Base-by-base conservation (phyloP, 306 rosid species). In the Phaseolus lunatus region DNA sequence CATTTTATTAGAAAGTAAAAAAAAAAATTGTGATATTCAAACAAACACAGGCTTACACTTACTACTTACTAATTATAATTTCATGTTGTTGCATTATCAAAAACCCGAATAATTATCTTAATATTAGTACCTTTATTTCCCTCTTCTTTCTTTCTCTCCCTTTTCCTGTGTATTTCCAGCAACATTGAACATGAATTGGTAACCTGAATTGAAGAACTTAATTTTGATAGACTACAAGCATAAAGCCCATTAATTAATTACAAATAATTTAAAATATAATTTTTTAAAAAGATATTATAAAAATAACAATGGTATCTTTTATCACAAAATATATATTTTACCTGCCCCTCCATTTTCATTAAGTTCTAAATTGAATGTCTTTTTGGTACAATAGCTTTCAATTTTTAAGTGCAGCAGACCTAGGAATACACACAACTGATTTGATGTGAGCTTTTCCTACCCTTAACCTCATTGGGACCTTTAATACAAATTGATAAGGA, bases 401-500 rank as follows among this genome's bases (percentile, higher is more conserved):
- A 59, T 26, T 27, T 59, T 27, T 20, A 59, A 58, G 67, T 59
- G 22, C 43, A 27, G 22, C 22, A 58, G 66, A 59, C 67, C 41
- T 59, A 14, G 19, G 67, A 59, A 59, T 29, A 31, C 67, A 61
- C 67, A 31, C 44, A 15, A 27, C 6, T 61, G 67, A 61, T 61
- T 61, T 29, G 23, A 59, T 27, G 10, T 5, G 20, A 31, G 67
- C 41, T 59, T 59, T 61, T 20, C 9, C 44, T 3, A 61, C 29
- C 67, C 15, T 61, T 61, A 61, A 15, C 13, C 67, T 31, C 44
- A 15, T 29, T 61, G 43, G 44, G 11, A 61, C 67, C 44, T 16
- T 61, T 61, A 29, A 61, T 31, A 31, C 67, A 61, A 29, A 15
- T 61, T 29, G 43, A 27, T 61, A 4, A 61, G 23, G 9, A 61